These are phyloP conservation scores for Infundibulicybe gibba DNA, from an alignment of 768 basidiomycete genomes.

Conservation along the genomic window DNA sequence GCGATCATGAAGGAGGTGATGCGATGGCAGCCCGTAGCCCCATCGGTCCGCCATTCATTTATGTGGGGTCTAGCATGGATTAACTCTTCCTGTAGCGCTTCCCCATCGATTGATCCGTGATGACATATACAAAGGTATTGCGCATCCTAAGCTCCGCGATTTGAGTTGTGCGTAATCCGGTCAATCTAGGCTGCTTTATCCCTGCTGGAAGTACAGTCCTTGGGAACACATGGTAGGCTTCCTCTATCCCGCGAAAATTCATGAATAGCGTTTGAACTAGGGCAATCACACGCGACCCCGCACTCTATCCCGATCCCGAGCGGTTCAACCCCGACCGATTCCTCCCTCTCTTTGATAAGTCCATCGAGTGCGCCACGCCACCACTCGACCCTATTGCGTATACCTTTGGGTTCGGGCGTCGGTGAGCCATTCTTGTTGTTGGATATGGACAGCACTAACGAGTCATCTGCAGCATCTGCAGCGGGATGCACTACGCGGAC, in stretches of 20 bases:
- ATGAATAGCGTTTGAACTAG: background rate
- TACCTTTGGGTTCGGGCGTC: background rate
- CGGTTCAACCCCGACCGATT: background rate
- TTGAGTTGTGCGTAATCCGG: too few relatives aligned
- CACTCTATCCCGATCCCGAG: background rate
- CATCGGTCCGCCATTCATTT: background rate
- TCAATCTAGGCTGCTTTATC: too few relatives aligned
- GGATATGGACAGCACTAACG: too few relatives aligned
- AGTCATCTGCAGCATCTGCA: too few relatives aligned
- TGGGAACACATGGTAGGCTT: background rate
- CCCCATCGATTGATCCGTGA: background rate
- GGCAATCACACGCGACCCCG: background rate
- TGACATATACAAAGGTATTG: background rate
- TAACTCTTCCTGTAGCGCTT: background rate
- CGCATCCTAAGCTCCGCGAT: too few relatives aligned
- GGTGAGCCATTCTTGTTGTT: background rate
- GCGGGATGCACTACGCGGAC: too few relatives aligned
- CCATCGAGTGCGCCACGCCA: background rate
- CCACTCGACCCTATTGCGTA: background rate
- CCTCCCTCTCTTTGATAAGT: background rate
- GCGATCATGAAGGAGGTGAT: constrained; percentile 12
- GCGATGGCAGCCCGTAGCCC: constrained; percentile 11
- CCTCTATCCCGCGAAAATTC: too few relatives aligned
- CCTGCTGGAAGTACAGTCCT: too few relatives aligned
- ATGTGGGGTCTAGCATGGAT: background rate